A percentile compares a stretch with the other conserved stretches of the same genome.
phyloP scores from a whole-genome alignment of 2,329 filamentous ascomycete genomes.

The Macroventuria anomochaeta region DNA sequence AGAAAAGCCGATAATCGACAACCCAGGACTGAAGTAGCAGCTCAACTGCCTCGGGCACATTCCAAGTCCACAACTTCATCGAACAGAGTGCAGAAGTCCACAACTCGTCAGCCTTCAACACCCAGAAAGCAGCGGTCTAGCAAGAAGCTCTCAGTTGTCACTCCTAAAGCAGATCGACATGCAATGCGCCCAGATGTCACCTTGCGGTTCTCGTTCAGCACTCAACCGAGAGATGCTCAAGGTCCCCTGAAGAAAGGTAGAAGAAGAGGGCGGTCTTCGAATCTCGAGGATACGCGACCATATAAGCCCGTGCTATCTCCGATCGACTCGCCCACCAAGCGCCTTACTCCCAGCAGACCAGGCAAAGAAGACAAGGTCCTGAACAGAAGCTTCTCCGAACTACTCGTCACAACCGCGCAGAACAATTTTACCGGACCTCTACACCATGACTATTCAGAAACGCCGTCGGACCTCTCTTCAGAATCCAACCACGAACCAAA shows the following conservation, averaged over 20 bases:
- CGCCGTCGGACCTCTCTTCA: constrained; percentile 10
- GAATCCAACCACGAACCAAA: constrained; percentile 3
- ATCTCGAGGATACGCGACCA: not conserved
- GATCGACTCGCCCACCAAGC: constrained; percentile 14
- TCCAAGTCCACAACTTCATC: not conserved
- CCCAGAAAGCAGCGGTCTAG: constrained; percentile 1
- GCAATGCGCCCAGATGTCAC: constrained; percentile 14
- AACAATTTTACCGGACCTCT: constrained; percentile 13
- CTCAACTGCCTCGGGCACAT: not conserved
- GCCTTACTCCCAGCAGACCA: not conserved
- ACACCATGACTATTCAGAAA: constrained; percentile 5
- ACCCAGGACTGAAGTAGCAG: not conserved
- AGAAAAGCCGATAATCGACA: constrained; percentile 1
- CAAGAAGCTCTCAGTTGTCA: constrained; percentile 11
- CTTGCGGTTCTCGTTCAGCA: constrained; percentile 27
- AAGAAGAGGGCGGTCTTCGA: constrained; percentile 8
- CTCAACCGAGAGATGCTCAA: not conserved
- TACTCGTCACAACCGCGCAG: constrained; percentile 8
- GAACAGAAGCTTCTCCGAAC: constrained; percentile 17
- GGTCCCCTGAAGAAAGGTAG: constrained; percentile 14
- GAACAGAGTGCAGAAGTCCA: constrained; percentile 9
- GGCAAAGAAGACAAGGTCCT: constrained; percentile 9
- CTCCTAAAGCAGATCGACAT: constrained; percentile 6
- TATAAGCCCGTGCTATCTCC: constrained; percentile 1
- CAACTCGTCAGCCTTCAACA: constrained; percentile 8